Evolutionary conservation across 768 basidiomycete genomes (phyloP), one percentile per base, ranked within the genome.

Genomic region (Trametes sanguinea): DNA sequence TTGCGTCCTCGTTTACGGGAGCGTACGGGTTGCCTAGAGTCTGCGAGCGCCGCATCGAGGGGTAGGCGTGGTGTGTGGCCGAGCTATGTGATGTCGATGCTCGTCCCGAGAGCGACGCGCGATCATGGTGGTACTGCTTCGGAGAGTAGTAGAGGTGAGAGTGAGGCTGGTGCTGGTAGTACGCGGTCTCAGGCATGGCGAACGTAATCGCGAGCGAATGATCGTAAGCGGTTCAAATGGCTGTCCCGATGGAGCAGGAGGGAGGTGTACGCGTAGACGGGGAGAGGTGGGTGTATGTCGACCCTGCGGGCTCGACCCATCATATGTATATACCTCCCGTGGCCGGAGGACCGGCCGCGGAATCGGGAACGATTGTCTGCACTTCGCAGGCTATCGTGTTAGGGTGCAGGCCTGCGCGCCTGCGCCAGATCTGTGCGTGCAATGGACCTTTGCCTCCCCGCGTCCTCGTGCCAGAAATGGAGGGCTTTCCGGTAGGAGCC

Each of bases 391-490:
- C 52, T 53, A 63, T 62, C 65, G 51, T 52, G 65, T 51, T 63
- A 50, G 62, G 62, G 63, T 62, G 57, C 48, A 48, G 56, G 44
- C 51, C 48, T 66, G 61, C 57, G 58, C 57, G 47, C 37, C 17
- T 62, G 45, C 39, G 32, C 35, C 48, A 37, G 35, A n/a, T 45
- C 44, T n/a, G 44, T 27, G 37, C 40, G 42, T 57, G 52, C 54
- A 22, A 48, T 60, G 51, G 43, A 16, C 54, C 52, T 37, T 48
- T 54, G 66, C 66, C 70, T 65, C 68, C 68, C 63, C 65, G 66
- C 57, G 62, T 66, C 65, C 70, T 62, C 70, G 70, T 71, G 70
- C 68, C 70, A 44, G 61, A 67, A 62, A 61, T 60, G 67, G 69
- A 45, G 42, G 51, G 51, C 47, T 52, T 44, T 62, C 55, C 56